phyloP scores from a whole-genome alignment of 1,139 yeast genomes.

The Suhomyces anneliseae region DNA sequence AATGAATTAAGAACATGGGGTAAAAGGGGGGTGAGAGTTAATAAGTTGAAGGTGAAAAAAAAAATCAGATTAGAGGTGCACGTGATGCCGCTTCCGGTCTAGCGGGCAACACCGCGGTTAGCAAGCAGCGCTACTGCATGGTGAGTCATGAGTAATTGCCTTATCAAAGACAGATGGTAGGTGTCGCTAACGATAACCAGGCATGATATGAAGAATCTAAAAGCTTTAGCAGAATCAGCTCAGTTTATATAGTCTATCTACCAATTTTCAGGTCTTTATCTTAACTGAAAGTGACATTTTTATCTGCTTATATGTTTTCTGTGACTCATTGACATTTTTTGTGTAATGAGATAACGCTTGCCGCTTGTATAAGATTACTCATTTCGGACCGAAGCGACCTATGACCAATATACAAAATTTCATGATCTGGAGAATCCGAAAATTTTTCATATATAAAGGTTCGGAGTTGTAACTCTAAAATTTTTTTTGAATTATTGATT shows the following conservation, averaged over 20 bases:
- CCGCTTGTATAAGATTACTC: conserved; percentile 11
- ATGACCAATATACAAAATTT: conserved; percentile 5
- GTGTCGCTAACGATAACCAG: neutral
- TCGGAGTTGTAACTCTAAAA: conserved; percentile 4
- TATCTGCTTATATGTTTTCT: conserved; percentile 2
- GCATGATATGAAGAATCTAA: neutral
- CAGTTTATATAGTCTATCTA: neutral
- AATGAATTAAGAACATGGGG: too few relatives aligned
- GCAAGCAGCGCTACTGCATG: neutral
- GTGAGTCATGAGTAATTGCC: conserved; percentile 1
- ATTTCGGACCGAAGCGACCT: conserved; percentile 9
- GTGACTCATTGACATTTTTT: conserved; percentile 13
- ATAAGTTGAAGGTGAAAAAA: neutral
- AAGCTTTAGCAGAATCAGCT: neutral
- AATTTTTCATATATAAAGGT: conserved; percentile 7
- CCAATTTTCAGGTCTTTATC: neutral
- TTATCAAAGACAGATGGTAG: neutral
- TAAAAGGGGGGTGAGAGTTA: too few relatives aligned
- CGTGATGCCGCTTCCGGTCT: neutral
- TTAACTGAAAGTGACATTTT: neutral
- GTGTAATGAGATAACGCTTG: conserved; percentile 12
- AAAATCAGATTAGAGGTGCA: neutral
- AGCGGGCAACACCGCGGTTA: neutral
- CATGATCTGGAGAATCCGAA: conserved; percentile 8
- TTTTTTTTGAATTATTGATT: neutral